Evolutionary conservation across 768 basidiomycete genomes (phyloP), one percentile per base, ranked within the genome.

Genomic region (Hysterangium stoloniferum): DNA sequence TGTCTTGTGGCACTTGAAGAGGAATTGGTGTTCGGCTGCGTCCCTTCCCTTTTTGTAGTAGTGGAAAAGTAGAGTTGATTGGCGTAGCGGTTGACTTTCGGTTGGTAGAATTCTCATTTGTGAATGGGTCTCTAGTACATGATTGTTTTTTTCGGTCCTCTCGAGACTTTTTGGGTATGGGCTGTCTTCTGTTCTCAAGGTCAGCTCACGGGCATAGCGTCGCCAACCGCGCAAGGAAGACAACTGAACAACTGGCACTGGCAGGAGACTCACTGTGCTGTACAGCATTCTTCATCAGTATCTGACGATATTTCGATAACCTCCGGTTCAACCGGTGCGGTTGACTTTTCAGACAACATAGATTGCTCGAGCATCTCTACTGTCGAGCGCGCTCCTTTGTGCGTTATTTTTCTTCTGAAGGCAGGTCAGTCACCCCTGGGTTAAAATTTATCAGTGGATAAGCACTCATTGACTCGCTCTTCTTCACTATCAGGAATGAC

Each of bases 401-500:
- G 9, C 43, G 38, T 28, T 22, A 7, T 15, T 36, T 53, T 25
- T 17, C 17, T 35, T 1, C 25, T 24, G 33, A 24, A 19, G 48
- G 37, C 9, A 17, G 27, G 45, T 36, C 28, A 32, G 4, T 3
- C 8, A 22, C 29, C 28, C n/a, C 36, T 11, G 33, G 56, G 31
- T 52, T 22, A 1, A 32, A 38, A 43, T 31, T 20, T 31, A 29
- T 29, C 20, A 24, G 25, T 35, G 6, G 32, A 15, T 12, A 36
- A 22, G 4, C 53, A 68, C 25, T 55, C 71, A 68, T 57, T 56
- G 22, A 60, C 48, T 45, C 67, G 63, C 58, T 76, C 75, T 46
- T 77, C 74, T 55, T 77, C 75, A 52, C 74, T 77, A 56, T 79
- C 73, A 9, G 71, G 69, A 32, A 73, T 62, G 37, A 76, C 58